A percentile compares a stretch with the other conserved stretches of the same genome.
Evolutionary conservation across 2,329 filamentous ascomycete species (phyloP).

Genomic region (Fusarium praegraminearum): DNA sequence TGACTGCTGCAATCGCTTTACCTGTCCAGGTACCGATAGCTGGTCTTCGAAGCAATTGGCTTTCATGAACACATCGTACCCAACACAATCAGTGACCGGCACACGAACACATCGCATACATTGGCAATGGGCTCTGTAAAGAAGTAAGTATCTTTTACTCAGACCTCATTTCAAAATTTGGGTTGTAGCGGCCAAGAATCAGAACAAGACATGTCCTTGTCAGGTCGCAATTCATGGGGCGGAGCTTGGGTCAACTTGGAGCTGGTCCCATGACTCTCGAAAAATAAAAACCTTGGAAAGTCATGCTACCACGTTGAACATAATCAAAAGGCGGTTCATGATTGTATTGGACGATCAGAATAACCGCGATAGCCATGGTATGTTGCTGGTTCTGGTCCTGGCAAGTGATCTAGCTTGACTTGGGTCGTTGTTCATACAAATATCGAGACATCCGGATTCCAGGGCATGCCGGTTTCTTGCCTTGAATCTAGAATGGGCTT

Average conservation of each 20-base stretch:
- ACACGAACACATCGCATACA: slow-evolving; percentile 4
- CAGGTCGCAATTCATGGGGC: slow-evolving; percentile 26
- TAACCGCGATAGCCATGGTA: slow-evolving; percentile 37
- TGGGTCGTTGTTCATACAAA: background rate
- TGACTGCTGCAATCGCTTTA: slow-evolving; percentile 5
- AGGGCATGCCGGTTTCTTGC: background rate
- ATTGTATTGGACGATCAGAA: slow-evolving; percentile 6
- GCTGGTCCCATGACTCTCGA: slow-evolving; percentile 43
- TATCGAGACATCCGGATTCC: background rate
- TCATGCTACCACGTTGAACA: slow-evolving; percentile 21
- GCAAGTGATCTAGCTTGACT: background rate
- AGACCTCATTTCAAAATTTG: background rate
- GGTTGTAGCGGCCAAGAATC: slow-evolving; percentile 16
- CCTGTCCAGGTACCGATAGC: background rate
- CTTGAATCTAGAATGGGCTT: background rate
- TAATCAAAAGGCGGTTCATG: slow-evolving; percentile 19
- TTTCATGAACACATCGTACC: background rate
- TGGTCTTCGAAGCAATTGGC: slow-evolving; percentile 9
- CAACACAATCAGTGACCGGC: background rate
- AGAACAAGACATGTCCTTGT: slow-evolving; percentile 28
- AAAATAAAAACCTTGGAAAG: slow-evolving; percentile 39
- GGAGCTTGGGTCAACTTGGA: slow-evolving; percentile 41
- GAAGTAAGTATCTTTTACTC: background rate
- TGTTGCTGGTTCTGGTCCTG: slow-evolving; percentile 8
- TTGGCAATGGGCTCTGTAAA: background rate